Evolutionary conservation across 2,329 filamentous ascomycete species (phyloP).

Genomic region (Fonsecaea monophora): DNA sequence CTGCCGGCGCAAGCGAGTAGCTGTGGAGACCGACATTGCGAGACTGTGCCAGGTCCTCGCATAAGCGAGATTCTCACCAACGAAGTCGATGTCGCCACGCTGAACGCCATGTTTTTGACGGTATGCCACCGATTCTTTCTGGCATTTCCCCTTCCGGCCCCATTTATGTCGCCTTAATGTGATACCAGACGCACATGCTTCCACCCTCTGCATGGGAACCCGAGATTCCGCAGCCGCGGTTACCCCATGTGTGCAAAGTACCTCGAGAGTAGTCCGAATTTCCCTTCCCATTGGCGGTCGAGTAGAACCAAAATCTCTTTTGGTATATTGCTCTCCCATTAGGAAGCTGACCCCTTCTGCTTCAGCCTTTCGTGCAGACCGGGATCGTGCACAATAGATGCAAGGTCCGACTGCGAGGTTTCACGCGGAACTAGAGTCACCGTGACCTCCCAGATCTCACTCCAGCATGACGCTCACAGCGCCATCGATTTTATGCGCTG

Average conservation of each 20-base stretch:
- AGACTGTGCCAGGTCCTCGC: neutral
- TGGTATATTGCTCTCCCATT: neutral
- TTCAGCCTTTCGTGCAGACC: neutral
- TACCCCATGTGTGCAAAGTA: slow-evolving; percentile 4
- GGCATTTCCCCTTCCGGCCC: neutral
- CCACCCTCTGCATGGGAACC: neutral
- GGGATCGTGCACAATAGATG: neutral
- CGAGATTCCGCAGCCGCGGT: slow-evolving; percentile 15
- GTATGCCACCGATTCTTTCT: neutral
- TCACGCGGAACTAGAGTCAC: neutral
- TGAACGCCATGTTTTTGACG: neutral
- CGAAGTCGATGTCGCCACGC: neutral
- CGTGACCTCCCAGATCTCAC: neutral
- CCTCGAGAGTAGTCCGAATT: neutral
- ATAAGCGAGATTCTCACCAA: neutral
- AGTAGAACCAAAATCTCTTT: neutral
- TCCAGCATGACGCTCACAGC: neutral
- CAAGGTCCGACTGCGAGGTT: neutral
- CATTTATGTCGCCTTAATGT: neutral
- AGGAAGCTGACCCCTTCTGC: slow-evolving; percentile 2
- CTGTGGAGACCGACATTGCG: neutral
- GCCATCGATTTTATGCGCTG: neutral
- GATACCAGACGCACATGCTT: neutral
- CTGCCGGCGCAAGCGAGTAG: neutral
- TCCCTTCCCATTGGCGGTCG: neutral